Conservation (phyloP, 1,284 basidiomycete genomes). For the Boletus sp. region DNA sequence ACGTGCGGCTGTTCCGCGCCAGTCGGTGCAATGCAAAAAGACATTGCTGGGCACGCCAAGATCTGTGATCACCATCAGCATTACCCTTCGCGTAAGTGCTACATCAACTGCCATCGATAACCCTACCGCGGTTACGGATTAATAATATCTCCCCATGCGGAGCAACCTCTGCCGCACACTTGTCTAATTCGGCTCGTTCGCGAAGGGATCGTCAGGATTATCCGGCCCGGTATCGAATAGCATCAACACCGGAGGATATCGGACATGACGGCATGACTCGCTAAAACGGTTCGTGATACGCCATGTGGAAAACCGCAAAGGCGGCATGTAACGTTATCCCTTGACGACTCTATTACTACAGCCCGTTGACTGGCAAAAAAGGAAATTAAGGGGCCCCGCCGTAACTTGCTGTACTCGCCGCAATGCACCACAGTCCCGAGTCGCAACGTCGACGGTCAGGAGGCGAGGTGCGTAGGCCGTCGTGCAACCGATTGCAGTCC, state of each 20-base stretch:
- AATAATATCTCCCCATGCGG: slow-evolving; percentile 31
- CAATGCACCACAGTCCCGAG: too few relatives aligned
- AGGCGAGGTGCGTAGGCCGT: slow-evolving; percentile 1
- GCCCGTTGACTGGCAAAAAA: slow-evolving; percentile 7
- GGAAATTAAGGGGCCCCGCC: slow-evolving; percentile 28
- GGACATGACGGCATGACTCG: slow-evolving; percentile 29
- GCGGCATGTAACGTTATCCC: slow-evolving; percentile 14
- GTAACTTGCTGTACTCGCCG: neutral
- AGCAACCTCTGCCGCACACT: slow-evolving; percentile 22
- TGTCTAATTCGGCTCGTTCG: slow-evolving; percentile 30
- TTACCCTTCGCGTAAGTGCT: slow-evolving; percentile 15
- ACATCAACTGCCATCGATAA: slow-evolving; percentile 27
- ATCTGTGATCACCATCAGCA: slow-evolving; percentile 28
- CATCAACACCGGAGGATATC: slow-evolving; percentile 32
- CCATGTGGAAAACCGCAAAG: slow-evolving; percentile 28
- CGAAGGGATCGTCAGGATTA: slow-evolving; percentile 42
- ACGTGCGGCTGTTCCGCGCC: slow-evolving; percentile 24
- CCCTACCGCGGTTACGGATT: slow-evolving; percentile 28
- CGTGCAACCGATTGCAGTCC: neutral
- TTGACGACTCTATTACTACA: slow-evolving; percentile 18
- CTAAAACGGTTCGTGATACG: slow-evolving; percentile 24
- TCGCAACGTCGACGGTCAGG: slow-evolving; percentile 34
- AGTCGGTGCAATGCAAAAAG: slow-evolving; percentile 31
- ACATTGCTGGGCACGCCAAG: slow-evolving; percentile 18
- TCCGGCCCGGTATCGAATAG: slow-evolving; percentile 34